Evolutionary conservation across 2,329 filamentous ascomycete genomes (phyloP), one percentile per base, ranked within the genome.

Genomic region (Paracoccidioides brasiliensis): DNA sequence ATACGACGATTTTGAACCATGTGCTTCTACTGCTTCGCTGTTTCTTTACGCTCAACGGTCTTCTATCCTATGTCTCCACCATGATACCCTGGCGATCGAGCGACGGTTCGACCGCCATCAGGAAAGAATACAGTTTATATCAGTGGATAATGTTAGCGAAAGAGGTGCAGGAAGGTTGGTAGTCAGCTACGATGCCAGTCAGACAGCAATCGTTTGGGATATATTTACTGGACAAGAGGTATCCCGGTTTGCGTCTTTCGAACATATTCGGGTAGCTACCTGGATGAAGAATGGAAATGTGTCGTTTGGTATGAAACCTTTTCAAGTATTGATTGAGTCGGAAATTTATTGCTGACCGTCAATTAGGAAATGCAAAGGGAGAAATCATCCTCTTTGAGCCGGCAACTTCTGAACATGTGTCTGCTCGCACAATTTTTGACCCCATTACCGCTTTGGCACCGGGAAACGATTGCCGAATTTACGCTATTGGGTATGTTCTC

Each of bases 241-340:
- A 57, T 84, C 91, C 42, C 81, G 90, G n/a, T 97, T 97, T 73
- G 84, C 85, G 30, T 93, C 90, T 0, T 96, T 95, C 66, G 89
- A 95, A 66, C 82, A 87, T 61, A 79, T 97, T 60, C 84, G 84
- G 28, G 85, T 88, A 35, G 91, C 90, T 41, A 79, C 87, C 10
- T 98, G 93, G 89, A 96, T 98, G 90, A 81, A 85, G 46, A 96
- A 96, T 72, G 93, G 93, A 55, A 95, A 95, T 72, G 85, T 98
- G 62, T 91, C 89, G 41, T 97, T 97, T 76, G 93, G 91, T 78
- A 70, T 83, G 41, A 38, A 10, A 22, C 14, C 3, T 12, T 54
- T 43, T 8, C 10, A 28, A 8, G 7, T 14, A 40, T 66, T 55
- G 51, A 40, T 66, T 55, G 51, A n/a, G 6, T 37, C 10, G 33